Conservation (phyloP, 202 grass and related monocot genomes). For the Hordeum pubiflorum region DNA sequence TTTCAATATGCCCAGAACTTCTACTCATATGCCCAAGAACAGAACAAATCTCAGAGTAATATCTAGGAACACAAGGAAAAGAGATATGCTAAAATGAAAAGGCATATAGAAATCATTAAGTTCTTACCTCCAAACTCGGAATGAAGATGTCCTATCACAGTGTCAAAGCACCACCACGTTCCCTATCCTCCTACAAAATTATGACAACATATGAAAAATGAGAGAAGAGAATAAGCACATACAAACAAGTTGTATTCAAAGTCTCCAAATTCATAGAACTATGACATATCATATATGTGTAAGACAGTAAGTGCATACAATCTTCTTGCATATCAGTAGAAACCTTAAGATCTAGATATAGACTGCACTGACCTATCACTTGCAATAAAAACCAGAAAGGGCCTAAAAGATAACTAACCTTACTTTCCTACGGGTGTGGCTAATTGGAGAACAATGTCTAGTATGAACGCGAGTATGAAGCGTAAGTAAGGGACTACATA, state of each 20-base stretch:
- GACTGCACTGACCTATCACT: neutral
- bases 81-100: neutral
- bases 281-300: neutral
- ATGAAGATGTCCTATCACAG: neutral
- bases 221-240: neutral
- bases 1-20: neutral
- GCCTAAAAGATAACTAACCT: neutral
- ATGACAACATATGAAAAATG: neutral
- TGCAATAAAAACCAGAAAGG: neutral
- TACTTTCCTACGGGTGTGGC: neutral
- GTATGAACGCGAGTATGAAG: neutral
- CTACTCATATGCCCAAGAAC: neutral
- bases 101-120: neutral
- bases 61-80: neutral
- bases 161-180: neutral
- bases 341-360: neutral
- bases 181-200: neutral
- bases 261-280: neutral
- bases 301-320: neutral
- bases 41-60: neutral
- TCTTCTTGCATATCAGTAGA: neutral
- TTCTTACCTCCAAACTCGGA: slow-evolving; percentile 20
- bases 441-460: neutral
- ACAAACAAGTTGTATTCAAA: neutral
- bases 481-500: neutral